phyloP scores from a whole-genome alignment of 805 yeast genomes.

The Spathaspora boniae region DNA sequence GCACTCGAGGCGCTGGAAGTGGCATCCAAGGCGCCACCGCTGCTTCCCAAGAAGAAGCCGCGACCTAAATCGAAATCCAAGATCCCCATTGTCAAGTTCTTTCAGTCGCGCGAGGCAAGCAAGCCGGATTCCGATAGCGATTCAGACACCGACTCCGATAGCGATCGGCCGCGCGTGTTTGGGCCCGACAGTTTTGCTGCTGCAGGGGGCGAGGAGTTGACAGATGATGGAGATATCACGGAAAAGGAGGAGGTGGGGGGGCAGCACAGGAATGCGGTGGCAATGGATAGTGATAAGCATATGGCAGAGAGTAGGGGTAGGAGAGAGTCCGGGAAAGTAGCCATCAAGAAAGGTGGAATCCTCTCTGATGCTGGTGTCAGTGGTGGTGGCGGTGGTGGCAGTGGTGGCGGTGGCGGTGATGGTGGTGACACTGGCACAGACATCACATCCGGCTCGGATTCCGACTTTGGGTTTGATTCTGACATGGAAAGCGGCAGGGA shows the following conservation, averaged over 20 bases:
- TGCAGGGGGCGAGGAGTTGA: conserved; percentile 11
- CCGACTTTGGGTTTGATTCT: conserved; percentile 10
- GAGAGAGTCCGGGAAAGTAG: too few relatives aligned
- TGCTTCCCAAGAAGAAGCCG: neutral
- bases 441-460: too few relatives aligned
- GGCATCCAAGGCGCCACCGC: neutral
- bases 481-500: neutral
- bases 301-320: neutral
- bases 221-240: conserved; percentile 14
- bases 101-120: conserved; percentile 9
- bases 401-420: too few relatives aligned
- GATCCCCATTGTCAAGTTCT: conserved; percentile 12
- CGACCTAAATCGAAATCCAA: conserved; percentile 8
- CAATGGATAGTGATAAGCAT: neutral
- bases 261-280: too few relatives aligned
- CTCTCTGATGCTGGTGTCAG: too few relatives aligned
- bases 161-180: conserved; percentile 4
- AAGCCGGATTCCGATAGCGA: conserved; percentile 3
- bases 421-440: too few relatives aligned
- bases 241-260: conserved; percentile 12
- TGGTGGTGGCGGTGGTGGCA: too few relatives aligned
- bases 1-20: neutral
- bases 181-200: conserved; percentile 2
- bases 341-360: too few relatives aligned
- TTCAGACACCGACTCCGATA: conserved; percentile 7